Evolutionary conservation across 2,329 filamentous ascomycete species (phyloP), one percentile per base, ranked within the genome.

Genomic region (Trichoderma simmonsii): DNA sequence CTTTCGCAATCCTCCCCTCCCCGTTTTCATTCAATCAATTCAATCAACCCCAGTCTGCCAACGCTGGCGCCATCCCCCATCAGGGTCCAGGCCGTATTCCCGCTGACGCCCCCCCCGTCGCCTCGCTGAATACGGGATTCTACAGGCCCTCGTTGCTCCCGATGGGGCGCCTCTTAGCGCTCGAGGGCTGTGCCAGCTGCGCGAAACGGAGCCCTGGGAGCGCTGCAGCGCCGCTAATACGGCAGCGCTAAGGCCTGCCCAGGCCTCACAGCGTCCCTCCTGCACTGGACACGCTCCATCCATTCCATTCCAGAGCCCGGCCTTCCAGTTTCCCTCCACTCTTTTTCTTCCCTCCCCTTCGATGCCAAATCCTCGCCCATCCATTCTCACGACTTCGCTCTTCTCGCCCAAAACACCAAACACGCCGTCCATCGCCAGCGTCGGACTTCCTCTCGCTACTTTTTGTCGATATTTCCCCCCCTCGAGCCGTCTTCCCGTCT

Each of bases 401-500:
- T 15, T 32, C 43, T 43, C 32, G 56, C n/a, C 30, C 57, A 28
- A 54, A 63, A 63, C 36, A 32, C 69, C 69, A 71, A 32, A 65
- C 69, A 43, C 69, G 60, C 69, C 69, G 61, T 59, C 69, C 69
- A 64, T 71, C 69, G 69, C 60, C 51, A 36, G 59, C 69, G 59
- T 59, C 51, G 34, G 32, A 43, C 48, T 64, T 71, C 51, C 69
- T 64, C 60, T 71, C 61, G 69, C 69, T 64, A 43, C 61, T 59
- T 24, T 24, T 24, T 65, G 15, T 71, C 48, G 34, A 30, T 34
- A 43, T 64, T 48, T n/a, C 7, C 34, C 11, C 11, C 51, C 28
- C 21, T 18, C 32, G 48, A n/a, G 32, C 64, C 64, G 34, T 67
- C 36, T 67, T 32, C 43, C 51, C 64, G 64, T 18, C 30, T 26